Percentiles rank a stretch among this genome's conserved stretches.
phyloP scores from a whole-genome alignment of 1,284 basidiomycete species.

The Boletus nobilissimus region DNA sequence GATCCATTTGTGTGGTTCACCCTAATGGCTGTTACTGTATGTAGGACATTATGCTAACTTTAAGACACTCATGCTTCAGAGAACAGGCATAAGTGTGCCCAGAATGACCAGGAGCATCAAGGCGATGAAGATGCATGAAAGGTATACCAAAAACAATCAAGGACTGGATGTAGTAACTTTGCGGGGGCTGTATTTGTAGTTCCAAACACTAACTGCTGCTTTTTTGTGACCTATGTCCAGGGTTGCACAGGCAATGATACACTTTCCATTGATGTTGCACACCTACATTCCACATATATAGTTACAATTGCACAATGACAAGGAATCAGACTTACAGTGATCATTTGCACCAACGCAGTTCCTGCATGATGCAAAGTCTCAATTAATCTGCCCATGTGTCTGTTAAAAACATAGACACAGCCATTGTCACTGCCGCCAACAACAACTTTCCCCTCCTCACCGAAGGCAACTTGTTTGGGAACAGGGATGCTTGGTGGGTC shows the following conservation, averaged over 20 bases:
- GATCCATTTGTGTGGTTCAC: background rate
- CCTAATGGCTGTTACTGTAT: background rate
- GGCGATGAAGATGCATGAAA: background rate
- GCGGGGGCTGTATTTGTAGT: background rate
- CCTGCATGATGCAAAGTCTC: background rate
- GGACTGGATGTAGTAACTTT: background rate
- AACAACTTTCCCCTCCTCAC: background rate
- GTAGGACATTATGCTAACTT: background rate
- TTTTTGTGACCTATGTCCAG: background rate
- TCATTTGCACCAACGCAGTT: background rate
- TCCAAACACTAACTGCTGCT: constrained; percentile 1
- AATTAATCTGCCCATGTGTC: background rate
- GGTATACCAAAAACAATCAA: background rate
- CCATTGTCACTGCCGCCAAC: background rate
- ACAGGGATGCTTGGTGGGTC: background rate
- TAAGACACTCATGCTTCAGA: background rate
- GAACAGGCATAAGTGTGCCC: background rate
- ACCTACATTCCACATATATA: background rate
- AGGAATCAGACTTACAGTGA: background rate
- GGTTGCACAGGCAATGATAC: background rate
- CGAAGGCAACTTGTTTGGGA: background rate
- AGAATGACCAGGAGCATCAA: background rate
- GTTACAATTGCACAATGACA: too few species aligned
- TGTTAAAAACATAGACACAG: constrained; percentile 1
- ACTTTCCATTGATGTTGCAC: background rate